These are phyloP conservation scores for Leishmania tropica DNA, from an alignment of 208 protist species.

Conservation along the genomic window DNA sequence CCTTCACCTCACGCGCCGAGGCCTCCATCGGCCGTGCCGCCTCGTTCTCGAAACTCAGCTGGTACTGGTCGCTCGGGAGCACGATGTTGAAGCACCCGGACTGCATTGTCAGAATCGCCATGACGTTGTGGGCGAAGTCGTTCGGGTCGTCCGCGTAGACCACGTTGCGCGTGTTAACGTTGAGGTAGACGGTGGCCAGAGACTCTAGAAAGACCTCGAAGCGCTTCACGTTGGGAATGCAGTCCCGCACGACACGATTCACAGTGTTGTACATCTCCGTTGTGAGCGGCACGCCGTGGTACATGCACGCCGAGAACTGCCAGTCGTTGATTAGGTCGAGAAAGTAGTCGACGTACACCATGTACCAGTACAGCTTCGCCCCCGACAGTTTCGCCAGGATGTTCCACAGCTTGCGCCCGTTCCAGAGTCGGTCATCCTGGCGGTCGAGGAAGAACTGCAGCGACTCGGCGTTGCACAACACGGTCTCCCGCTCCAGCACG, in stretches of 20 bases:
- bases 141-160: constrained; percentile 81
- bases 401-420: constrained; percentile 79
- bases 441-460: constrained; percentile 83
- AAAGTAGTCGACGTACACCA: constrained; percentile 82
- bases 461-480: constrained; percentile 53
- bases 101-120: constrained; percentile 59
- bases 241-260: constrained; percentile 68
- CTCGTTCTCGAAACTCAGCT: constrained; percentile 81
- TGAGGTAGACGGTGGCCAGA: constrained; percentile 51
- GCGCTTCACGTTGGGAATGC: constrained; percentile 80
- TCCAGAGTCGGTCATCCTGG: constrained; percentile 75
- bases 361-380: constrained; percentile 75
- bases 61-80: constrained; percentile 78
- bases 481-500: constrained; percentile 61
- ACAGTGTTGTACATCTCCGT: constrained; percentile 83
- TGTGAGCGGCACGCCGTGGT: constrained; percentile 74
- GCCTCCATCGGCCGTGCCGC: constrained; percentile 71
- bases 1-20: constrained; percentile 44
- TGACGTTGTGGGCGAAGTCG: constrained; percentile 65
- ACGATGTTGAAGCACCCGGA: constrained; percentile 63
- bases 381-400: constrained; percentile 58
- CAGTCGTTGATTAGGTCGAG: constrained; percentile 85
- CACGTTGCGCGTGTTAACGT: constrained; percentile 81
- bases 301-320: constrained; percentile 84
- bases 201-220: constrained; percentile 76